These are phyloP conservation scores for Eucalyptus viminalis DNA, from an alignment of 345 rosid species.

Conservation along the genomic window DNA sequence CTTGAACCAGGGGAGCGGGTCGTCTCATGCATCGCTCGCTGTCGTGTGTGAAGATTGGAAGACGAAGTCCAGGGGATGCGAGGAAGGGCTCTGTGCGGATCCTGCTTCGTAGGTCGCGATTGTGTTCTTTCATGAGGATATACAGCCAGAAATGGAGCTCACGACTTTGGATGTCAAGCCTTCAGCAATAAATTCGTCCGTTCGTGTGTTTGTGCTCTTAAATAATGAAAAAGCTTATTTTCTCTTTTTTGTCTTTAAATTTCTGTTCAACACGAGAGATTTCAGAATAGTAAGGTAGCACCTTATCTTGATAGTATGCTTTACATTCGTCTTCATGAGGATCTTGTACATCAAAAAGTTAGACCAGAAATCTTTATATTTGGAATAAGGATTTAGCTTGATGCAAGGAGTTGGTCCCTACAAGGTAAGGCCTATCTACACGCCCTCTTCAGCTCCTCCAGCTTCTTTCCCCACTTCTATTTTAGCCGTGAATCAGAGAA, in stretches of 20 bases:
- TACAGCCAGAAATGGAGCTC: not conserved
- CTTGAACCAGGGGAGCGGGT: not conserved
- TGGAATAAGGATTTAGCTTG: no score
- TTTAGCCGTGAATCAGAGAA: no score
- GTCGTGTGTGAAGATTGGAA: not conserved
- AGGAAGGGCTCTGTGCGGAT: not conserved
- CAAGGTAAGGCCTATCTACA: no score
- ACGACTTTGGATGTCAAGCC: not conserved
- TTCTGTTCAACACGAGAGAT: not conserved
- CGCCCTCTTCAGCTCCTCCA: no score
- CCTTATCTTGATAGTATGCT: not conserved
- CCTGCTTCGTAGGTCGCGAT: not conserved
- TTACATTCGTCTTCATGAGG: not conserved
- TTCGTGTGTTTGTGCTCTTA: not conserved
- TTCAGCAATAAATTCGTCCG: not conserved
- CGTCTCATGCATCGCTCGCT: constrained; percentile 3
- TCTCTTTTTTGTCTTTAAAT: no score
- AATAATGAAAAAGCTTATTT: no score
- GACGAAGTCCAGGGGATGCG: not conserved
- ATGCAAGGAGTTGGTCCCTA: no score
- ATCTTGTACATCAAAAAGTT: no score
- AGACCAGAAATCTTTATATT: no score
- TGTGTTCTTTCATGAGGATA: not conserved
- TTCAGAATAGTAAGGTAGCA: no score
- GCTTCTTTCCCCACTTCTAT: no score